phyloP scores from a whole-genome alignment of 495 filamentous ascomycete species.

The Penicillium longicatenatum region DNA sequence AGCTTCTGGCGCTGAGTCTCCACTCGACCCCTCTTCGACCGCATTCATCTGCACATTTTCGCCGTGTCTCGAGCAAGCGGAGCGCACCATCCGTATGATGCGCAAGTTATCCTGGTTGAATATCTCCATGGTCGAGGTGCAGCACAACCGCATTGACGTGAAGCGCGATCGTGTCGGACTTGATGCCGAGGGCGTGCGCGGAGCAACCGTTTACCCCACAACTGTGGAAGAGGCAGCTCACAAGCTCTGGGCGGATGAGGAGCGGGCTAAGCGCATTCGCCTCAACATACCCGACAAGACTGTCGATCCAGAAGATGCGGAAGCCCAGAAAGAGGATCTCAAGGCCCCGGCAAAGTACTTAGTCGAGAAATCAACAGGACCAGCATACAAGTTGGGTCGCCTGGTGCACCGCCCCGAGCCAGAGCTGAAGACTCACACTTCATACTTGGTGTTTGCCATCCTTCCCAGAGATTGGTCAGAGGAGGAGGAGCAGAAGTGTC shows the following conservation, averaged over 20 bases:
- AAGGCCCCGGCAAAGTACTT: slow-evolving; percentile 4
- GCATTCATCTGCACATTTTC: slow-evolving; percentile 89
- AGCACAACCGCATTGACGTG: slow-evolving; percentile 74
- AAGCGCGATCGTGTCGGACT: slow-evolving; percentile 77
- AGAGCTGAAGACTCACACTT: slow-evolving; percentile 93
- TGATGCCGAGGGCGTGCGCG: slow-evolving; percentile 58
- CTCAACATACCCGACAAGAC: slow-evolving; percentile 1
- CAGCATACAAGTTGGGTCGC: slow-evolving; percentile 63
- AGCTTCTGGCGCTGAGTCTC: slow-evolving; percentile 48
- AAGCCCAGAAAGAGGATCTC: slow-evolving; percentile 8
- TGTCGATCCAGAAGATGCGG: slow-evolving; percentile 12
- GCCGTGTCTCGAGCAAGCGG: slow-evolving; percentile 95
- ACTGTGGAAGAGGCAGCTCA: slow-evolving; percentile 77
- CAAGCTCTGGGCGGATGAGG: slow-evolving; percentile 72
- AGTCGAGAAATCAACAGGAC: slow-evolving; percentile 12
- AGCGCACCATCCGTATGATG: slow-evolving; percentile 74
- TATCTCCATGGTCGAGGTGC: slow-evolving; percentile 87
- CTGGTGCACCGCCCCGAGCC: slow-evolving; percentile 77
- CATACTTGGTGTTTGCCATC: slow-evolving; percentile 91
- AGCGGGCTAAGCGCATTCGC: slow-evolving; percentile 59
- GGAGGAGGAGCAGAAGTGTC: slow-evolving; percentile 74
- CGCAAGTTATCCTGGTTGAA: slow-evolving; percentile 84
- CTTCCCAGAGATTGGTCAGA: slow-evolving; percentile 82
- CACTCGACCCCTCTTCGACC: slow-evolving; percentile 67
- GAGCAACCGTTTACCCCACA: slow-evolving; percentile 59